Conservation (phyloP, 1,284 basidiomycete genomes). For the Coniophora puteana region DNA sequence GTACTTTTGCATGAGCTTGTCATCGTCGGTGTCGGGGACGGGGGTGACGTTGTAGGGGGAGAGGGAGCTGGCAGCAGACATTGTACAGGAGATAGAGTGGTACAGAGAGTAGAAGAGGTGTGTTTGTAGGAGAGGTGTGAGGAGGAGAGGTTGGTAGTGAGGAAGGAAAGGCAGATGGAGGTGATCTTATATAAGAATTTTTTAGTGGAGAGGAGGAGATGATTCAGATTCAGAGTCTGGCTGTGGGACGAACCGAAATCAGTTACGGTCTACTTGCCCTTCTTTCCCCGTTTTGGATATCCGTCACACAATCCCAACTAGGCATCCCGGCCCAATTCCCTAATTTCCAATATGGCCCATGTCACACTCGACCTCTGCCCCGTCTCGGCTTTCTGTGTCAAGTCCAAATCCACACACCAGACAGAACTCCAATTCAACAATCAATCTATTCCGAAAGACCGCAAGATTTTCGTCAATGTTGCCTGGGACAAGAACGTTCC, state of each 20-base stretch:
- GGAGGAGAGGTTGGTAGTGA: slow-evolving; percentile 11
- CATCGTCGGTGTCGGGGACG: slow-evolving; percentile 58
- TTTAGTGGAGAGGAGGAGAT: not conserved
- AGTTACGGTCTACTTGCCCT: too few relatives aligned
- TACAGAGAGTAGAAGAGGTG: slow-evolving; percentile 6
- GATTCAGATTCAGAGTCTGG: too few relatives aligned
- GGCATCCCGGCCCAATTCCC: too few relatives aligned
- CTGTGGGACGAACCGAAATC: too few relatives aligned
- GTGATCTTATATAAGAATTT: too few relatives aligned
- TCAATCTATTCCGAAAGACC: slow-evolving; percentile 39
- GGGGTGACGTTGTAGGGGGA: slow-evolving; percentile 52
- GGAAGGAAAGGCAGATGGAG: not conserved
- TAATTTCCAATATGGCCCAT: slow-evolving; percentile 24
- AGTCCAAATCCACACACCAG: slow-evolving; percentile 22
- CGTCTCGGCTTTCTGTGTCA: slow-evolving; percentile 29
- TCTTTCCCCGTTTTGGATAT: too few relatives aligned
- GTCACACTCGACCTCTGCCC: slow-evolving; percentile 21
- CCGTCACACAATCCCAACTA: too few relatives aligned
- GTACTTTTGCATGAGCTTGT: slow-evolving; percentile 58
- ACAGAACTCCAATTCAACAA: slow-evolving; percentile 7
- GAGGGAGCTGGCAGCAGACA: too few relatives aligned
- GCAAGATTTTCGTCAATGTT: slow-evolving; percentile 71
- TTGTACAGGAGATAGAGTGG: slow-evolving; percentile 17
- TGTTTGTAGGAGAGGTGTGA: not conserved
- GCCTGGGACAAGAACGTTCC: slow-evolving; percentile 66